Evolutionary conservation across 768 basidiomycete species (phyloP).

Genomic region (Auriscalpium microsporum): DNA sequence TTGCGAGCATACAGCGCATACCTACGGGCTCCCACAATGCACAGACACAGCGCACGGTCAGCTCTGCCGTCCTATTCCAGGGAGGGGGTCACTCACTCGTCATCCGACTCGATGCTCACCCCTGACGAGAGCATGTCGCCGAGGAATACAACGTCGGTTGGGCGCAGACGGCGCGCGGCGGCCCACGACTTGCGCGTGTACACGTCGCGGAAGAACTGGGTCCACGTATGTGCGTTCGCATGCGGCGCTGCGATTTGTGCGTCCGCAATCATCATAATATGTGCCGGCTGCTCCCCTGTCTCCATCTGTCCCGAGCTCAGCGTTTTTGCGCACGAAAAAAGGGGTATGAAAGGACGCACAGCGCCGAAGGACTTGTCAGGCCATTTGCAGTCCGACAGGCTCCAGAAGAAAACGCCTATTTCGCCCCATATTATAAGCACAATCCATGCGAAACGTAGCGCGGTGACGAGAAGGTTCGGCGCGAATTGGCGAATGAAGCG

Average conservation of each 20-base stretch:
- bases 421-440: slow-evolving; percentile 65
- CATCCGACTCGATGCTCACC: slow-evolving; percentile 49
- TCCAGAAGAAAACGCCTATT: slow-evolving; percentile 43
- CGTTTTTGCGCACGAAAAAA: not conserved
- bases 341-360: not conserved
- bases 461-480: slow-evolving; percentile 1
- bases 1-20: slow-evolving; percentile 61
- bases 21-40: slow-evolving; percentile 30
- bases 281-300: slow-evolving; percentile 24
- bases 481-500: slow-evolving; percentile 1
- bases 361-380: slow-evolving; percentile 25
- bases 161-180: slow-evolving; percentile 44
- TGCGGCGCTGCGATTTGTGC: slow-evolving; percentile 66
- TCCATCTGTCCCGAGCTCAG: not conserved
- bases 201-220: slow-evolving; percentile 62
- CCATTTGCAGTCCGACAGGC: slow-evolving; percentile 48
- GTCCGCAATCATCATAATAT: slow-evolving; percentile 76
- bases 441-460: slow-evolving; percentile 53
- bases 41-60: not conserved
- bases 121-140: slow-evolving; percentile 94
- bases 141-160: slow-evolving; percentile 71
- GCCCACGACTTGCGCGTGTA: slow-evolving; percentile 83
- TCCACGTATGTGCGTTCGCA: slow-evolving; percentile 59
- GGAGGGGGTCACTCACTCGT: slow-evolving; percentile 49
- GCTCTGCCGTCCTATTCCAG: not conserved